Base-by-base conservation (phyloP, 179 eudicot species). In the Corrigiola litoralis region DNA sequence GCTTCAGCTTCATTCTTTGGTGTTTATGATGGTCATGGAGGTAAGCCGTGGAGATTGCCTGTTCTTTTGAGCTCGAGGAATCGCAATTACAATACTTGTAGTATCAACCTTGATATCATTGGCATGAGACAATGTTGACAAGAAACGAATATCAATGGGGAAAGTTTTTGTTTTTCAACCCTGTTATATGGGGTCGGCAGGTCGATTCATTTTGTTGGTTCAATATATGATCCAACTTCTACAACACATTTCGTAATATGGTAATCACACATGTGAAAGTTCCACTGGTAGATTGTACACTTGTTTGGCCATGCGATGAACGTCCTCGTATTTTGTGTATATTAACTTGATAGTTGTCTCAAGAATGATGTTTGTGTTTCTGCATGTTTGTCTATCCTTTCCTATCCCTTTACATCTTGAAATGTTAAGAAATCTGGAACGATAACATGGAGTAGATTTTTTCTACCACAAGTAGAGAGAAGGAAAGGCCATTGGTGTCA, bases 21-120 rank as follows among this genome's bases (percentile, higher is more conserved):
- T 55, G 98, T 92, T 54, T 92, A 87, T 80, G 98, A 92, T 80
- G 98, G 98, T 63, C 98, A 92, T 59, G 98, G 98, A 82, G 98
- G 98, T 92, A 78, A 79, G 84, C 45, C 29, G 32, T 57, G 38
- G 5, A 47, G 34, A 53, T 42, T n/a, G 38, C 32, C 40, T n/a
- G 23, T 52, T 67, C 20, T 73, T 67, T 56, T n/a, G 25, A 60
- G 42, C 25, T 56, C 42, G 50, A 41, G 23, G 25, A 32, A 45
- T 37, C 50, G 21, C 27, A 63, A 2, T 69, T 25, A 1, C 40
- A 4, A 11, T 17, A 21, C 45, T 1, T 42, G 24, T 40, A 13
- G 49, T 47, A 42, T 46, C 28, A 29, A 41, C n/a, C n/a, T 49
- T 41, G 57, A 44, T 57, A 21, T 52, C 52, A 46, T 40, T 46